Conservation (phyloP, 2,329 filamentous ascomycete genomes). For the Lecanicillium sp. region DNA sequence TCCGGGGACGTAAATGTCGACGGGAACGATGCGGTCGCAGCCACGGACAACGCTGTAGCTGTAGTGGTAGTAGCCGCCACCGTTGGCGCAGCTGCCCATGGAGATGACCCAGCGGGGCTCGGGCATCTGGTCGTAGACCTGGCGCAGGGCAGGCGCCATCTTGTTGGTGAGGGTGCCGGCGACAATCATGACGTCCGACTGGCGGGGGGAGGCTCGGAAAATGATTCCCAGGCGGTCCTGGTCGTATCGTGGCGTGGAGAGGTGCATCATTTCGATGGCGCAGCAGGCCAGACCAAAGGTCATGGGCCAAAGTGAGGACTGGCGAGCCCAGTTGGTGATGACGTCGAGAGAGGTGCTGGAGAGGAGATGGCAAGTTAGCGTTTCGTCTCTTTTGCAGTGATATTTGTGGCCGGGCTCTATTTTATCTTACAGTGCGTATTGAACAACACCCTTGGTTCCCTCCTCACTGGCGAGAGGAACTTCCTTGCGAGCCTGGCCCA, state of each 20-base stretch:
- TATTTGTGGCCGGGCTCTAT: background rate
- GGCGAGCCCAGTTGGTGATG: conserved; percentile 75
- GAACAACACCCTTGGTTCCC: conserved; percentile 67
- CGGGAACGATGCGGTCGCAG: conserved; percentile 68
- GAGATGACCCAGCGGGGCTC: conserved; percentile 79
- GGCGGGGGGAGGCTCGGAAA: conserved; percentile 79
- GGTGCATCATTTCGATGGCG: conserved; percentile 88
- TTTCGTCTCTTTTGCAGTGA: background rate
- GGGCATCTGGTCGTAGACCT: conserved; percentile 94
- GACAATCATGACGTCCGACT: conserved; percentile 90
- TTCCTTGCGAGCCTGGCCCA: conserved; percentile 55
- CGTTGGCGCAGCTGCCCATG: conserved; percentile 81
- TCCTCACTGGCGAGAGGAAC: conserved; percentile 73
- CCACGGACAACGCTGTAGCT: conserved; percentile 70
- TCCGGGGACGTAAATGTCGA: conserved; percentile 73
- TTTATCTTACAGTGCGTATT: conserved; percentile 68
- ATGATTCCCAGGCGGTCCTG: conserved; percentile 85
- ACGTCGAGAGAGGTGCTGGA: conserved; percentile 67
- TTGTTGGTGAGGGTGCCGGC: conserved; percentile 92
- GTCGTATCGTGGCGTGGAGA: conserved; percentile 81
- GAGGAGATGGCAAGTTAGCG: background rate
- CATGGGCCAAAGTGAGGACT: conserved; percentile 81
- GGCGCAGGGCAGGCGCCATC: conserved; percentile 84
- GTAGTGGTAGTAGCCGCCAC: conserved; percentile 82
- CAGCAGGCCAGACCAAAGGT: conserved; percentile 86